Evolutionary conservation across 1,284 basidiomycete species (phyloP).

Genomic region (Trametes polyzona): DNA sequence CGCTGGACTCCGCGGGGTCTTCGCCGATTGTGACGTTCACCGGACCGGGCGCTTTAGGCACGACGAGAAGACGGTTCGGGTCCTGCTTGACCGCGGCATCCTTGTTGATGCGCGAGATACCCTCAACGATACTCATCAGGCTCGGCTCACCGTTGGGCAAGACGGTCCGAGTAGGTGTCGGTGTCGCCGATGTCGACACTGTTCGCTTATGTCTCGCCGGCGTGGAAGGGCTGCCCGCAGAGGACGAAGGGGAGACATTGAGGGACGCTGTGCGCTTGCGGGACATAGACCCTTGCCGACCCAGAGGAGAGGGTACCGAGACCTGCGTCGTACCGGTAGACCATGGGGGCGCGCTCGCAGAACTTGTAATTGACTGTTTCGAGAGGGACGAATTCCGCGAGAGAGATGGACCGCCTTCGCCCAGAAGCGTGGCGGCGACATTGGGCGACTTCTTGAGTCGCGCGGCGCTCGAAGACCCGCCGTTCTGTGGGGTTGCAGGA

Average conservation of each 20-base stretch:
- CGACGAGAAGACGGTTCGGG: slow-evolving; percentile 35
- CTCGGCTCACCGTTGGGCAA: slow-evolving; percentile 40
- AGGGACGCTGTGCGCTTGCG: slow-evolving; percentile 27
- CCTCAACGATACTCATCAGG: slow-evolving; percentile 72
- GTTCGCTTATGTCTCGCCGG: slow-evolving; percentile 23
- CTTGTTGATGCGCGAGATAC: slow-evolving; percentile 50
- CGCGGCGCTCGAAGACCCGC: neutral
- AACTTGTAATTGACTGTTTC: slow-evolving; percentile 31
- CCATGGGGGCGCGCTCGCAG: slow-evolving; percentile 29
- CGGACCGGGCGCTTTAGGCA: slow-evolving; percentile 44
- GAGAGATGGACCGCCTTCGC: slow-evolving; percentile 23
- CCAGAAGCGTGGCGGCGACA: neutral
- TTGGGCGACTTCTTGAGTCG: slow-evolving; percentile 16
- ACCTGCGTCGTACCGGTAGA: slow-evolving; percentile 1
- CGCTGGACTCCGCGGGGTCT: slow-evolving; percentile 11
- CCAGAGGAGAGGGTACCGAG: slow-evolving; percentile 5
- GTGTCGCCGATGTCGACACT: slow-evolving; percentile 15
- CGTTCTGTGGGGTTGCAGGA: neutral
- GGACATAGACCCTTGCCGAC: slow-evolving; percentile 6
- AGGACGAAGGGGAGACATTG: slow-evolving; percentile 9
- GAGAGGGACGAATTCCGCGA: slow-evolving; percentile 37
- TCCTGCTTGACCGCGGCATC: slow-evolving; percentile 31
- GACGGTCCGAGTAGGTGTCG: slow-evolving; percentile 7
- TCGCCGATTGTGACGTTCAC: slow-evolving; percentile 23
- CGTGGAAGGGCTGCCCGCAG: neutral